Base-by-base conservation (phyloP, 768 basidiomycete genomes). In the Peribolospora baueri region DNA sequence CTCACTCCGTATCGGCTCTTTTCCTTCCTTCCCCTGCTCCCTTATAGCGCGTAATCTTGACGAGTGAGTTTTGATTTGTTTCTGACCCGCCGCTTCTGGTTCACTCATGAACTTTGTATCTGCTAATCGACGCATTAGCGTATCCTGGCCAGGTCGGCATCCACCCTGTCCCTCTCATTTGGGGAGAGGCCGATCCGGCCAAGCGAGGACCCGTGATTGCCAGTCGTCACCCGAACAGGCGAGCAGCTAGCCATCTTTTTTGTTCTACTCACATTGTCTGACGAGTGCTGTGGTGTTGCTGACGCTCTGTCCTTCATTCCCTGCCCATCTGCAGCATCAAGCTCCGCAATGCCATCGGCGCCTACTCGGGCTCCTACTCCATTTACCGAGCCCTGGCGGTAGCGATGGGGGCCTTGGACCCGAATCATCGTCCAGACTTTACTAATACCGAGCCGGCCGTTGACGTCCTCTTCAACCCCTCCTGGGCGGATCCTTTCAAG, bases 61-160 rank as follows among this genome's bases (percentile, higher is more conserved):
- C 84, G 4, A 90, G 84, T 84, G 62, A 66, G 81, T 74, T 25
- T 10, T 58, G 39, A 49, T 40, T 51, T 58, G 49, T 51, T 48
- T 36, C 38, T 46, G 39, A 13, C 50, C 13, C 46, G 6, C 40
- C 41, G 2, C 10, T n/a, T 9, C 10, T 36, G 37, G 37, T 38
- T 10, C 42, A 45, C 36, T 42, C 7, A 36, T 61, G 62, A 49
- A 63, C 45, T 43, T 36, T 57, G 43, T 48, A 39, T 48, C 48
- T 41, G 36, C 39, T 46, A 58, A 42, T 11, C 52, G 46, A 52
- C 11, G 38, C 38, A 46, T 47, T 58, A 75, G 72, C 86, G 2
- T 91, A 93, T 66, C 87, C 90, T n/a, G 83, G 82, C 63, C 87
- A 93, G 63, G 79, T 84, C 63, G 85, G 85, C 6, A 85, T 90